These are phyloP conservation scores for Daldinia grandis DNA, from an alignment of 495 filamentous ascomycete species.

Conservation along the genomic window DNA sequence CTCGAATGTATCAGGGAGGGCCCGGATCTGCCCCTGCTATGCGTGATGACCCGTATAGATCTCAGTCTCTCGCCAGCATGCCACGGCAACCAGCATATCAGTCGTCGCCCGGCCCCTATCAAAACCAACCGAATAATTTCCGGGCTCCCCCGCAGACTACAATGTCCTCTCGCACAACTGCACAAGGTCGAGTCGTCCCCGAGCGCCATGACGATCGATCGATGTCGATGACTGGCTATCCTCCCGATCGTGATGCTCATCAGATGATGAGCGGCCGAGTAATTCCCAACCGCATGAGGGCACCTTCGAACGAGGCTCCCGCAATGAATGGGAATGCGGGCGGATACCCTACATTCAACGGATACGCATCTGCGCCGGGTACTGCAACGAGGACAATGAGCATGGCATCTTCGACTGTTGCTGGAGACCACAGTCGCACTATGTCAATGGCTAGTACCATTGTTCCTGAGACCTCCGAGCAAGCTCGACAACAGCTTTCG, in stretches of 20 bases:
- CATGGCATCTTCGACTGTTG: conserved; percentile 60
- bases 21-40: conserved; percentile 69
- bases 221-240: conserved; percentile 94
- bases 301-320: conserved; percentile 49
- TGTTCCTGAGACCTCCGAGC: conserved; percentile 55
- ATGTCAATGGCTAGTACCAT: conserved; percentile 94
- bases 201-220: conserved; percentile 91
- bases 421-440: conserved; percentile 57
- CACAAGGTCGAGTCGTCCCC: conserved; percentile 88
- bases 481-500: conserved; percentile 48
- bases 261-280: conserved; percentile 92
- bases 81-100: conserved; percentile 72
- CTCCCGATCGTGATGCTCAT: conserved; percentile 74
- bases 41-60: conserved; percentile 85
- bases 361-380: conserved; percentile 48
- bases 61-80: conserved; percentile 86
- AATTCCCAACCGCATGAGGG: conserved; percentile 69
- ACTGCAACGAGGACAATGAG: conserved; percentile 59
- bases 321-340: conserved; percentile 25
- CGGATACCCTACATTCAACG: conserved; percentile 35
- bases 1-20: conserved; percentile 61
- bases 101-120: conserved; percentile 70
- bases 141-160: conserved; percentile 75
- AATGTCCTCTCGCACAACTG: conserved; percentile 77
- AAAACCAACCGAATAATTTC: conserved; percentile 74